Evolutionary conservation across 371 early-diverging fungal genomes (phyloP).

Genomic region (Saksenaea vasiformis): DNA sequence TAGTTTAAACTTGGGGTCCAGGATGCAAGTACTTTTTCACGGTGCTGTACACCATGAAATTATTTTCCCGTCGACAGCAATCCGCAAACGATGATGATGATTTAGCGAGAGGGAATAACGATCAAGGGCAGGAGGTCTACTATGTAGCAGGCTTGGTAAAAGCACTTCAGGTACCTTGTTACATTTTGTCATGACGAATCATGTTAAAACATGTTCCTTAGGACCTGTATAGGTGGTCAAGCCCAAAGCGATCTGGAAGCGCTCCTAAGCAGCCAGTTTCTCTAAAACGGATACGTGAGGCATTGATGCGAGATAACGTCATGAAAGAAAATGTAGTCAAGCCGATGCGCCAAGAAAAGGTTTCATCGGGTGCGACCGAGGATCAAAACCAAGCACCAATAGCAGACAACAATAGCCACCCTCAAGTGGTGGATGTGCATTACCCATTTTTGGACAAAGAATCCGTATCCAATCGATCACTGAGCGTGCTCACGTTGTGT

Average conservation of each 20-base stretch:
- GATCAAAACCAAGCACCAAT: conserved; percentile 5
- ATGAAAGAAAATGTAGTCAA: background rate
- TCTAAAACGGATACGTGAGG: background rate
- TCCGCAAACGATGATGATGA: background rate
- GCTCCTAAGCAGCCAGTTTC: conserved; percentile 4
- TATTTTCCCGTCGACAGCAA: background rate
- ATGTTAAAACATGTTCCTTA: background rate
- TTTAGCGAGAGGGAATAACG: background rate
- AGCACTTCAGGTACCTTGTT: conserved; percentile 3
- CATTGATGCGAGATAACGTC: background rate
- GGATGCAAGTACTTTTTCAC: background rate
- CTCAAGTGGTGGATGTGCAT: conserved; percentile 10
- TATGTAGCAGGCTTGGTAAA: conserved; percentile 11
- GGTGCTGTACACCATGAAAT: conserved; percentile 6
- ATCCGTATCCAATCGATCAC: conserved; percentile 5
- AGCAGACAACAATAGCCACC: background rate
- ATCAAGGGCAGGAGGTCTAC: conserved; percentile 4
- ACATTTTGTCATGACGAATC: background rate
- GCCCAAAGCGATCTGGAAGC: background rate
- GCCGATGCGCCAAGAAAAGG: background rate
- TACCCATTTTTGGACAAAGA: conserved; percentile 15
- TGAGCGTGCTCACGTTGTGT: conserved; percentile 14
- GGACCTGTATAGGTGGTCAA: conserved; percentile 6
- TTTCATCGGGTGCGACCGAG: conserved; percentile 5
- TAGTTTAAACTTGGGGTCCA: conserved; percentile 9